phyloP scores from a whole-genome alignment of 371 early-diverging fungal species.

The Circinella minor region DNA sequence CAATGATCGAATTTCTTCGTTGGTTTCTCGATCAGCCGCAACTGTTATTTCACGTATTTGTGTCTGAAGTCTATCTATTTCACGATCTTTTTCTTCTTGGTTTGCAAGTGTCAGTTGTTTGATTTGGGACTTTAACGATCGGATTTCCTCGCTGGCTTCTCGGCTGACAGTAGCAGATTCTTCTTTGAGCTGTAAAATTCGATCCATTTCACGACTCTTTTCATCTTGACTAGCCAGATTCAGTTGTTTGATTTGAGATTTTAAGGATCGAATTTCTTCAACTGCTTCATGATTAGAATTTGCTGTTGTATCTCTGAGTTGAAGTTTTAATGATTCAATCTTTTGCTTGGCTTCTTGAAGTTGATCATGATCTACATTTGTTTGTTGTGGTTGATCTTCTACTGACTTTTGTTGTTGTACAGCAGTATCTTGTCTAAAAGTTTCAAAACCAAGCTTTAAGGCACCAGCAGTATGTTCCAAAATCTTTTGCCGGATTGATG shows the following conservation, averaged over 20 bases:
- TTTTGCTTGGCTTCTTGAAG: neutral
- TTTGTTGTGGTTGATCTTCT: neutral
- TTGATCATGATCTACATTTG: neutral
- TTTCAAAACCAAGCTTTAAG: conserved; percentile 46
- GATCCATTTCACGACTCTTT: neutral
- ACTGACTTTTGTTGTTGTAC: conserved; percentile 5
- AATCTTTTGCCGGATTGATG: conserved; percentile 68
- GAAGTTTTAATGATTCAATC: neutral
- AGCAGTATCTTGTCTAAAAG: conserved; percentile 44
- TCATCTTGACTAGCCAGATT: neutral
- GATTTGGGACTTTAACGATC: neutral
- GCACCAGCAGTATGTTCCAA: conserved; percentile 76
- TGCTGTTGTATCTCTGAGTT: no score
- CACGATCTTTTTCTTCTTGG: neutral
- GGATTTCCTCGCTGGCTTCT: neutral
- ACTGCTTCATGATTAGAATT: no score
- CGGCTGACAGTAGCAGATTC: neutral
- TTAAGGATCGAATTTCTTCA: neutral
- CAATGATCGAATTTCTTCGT: neutral
- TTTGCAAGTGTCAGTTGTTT: neutral
- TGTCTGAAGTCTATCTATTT: neutral
- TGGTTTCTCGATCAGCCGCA: neutral
- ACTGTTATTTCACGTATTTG: neutral
- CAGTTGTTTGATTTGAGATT: neutral
- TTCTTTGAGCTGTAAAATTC: no score